A percentile compares a stretch with the other conserved stretches of the same genome.
These are phyloP conservation scores for Periconia sp. DNA, from an alignment of 2,329 filamentous ascomycete species.

Conservation along the genomic window DNA sequence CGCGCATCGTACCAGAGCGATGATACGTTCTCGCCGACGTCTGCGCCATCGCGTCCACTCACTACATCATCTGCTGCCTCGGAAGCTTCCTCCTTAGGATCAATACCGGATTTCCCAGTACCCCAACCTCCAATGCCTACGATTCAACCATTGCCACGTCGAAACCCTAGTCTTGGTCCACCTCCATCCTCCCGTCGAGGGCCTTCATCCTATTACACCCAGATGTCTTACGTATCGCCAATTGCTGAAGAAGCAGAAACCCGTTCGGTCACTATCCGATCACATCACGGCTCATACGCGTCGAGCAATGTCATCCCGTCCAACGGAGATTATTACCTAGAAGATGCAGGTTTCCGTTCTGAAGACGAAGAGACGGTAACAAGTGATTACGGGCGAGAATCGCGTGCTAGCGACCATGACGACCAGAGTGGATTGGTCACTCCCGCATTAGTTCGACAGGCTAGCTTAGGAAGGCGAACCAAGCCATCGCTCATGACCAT, in stretches of 20 bases:
- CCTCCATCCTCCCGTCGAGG: slow-evolving; percentile 56
- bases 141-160: slow-evolving; percentile 43
- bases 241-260: slow-evolving; percentile 57
- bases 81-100: slow-evolving; percentile 46
- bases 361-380: slow-evolving; percentile 48
- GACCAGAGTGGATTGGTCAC: slow-evolving; percentile 48
- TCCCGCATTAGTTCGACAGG: slow-evolving; percentile 48
- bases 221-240: slow-evolving; percentile 55
- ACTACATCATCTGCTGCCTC: slow-evolving; percentile 47
- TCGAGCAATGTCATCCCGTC: slow-evolving; percentile 58
- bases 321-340: slow-evolving; percentile 49
- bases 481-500: slow-evolving; percentile 57
- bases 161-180: slow-evolving; percentile 52
- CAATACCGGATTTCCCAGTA: slow-evolving; percentile 51
- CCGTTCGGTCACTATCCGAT: slow-evolving; percentile 50
- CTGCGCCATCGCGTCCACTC: slow-evolving; percentile 40
- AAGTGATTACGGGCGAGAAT: slow-evolving; percentile 37
- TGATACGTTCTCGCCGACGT: slow-evolving; percentile 40
- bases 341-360: slow-evolving; percentile 41
- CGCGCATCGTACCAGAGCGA: slow-evolving; percentile 38
- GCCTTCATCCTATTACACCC: slow-evolving; percentile 56
- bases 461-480: slow-evolving; percentile 55
- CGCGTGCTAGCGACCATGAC: slow-evolving; percentile 40
- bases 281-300: slow-evolving; percentile 52
- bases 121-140: slow-evolving; percentile 40